Conservation (phyloP, 2,329 filamentous ascomycete genomes). For the Leptographium wingfieldii region DNA sequence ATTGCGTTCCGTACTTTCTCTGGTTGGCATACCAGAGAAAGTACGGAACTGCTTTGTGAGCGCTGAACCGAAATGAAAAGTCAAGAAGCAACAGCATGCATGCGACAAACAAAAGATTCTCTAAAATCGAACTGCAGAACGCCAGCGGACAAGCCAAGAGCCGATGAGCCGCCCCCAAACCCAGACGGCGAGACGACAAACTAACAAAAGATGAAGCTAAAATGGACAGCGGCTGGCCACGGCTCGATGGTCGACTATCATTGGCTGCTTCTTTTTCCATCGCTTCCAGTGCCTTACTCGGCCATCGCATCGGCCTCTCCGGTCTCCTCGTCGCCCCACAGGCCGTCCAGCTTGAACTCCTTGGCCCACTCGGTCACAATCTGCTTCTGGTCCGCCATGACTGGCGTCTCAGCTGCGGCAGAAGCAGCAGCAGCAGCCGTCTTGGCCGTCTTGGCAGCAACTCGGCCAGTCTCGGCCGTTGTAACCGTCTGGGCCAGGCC, state of each 20-base stretch:
- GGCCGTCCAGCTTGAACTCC: conserved; percentile 87
- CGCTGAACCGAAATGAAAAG: too few relatives aligned
- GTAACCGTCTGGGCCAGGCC: conserved; percentile 29
- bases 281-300: conserved; percentile 21
- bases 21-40: too few relatives aligned
- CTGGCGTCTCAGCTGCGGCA: conserved; percentile 23
- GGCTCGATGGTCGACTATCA: not conserved
- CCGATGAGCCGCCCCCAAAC: not conserved
- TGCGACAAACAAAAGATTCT: not conserved
- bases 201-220: not conserved
- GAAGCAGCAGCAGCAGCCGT: conserved; percentile 20
- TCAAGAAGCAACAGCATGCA: too few relatives aligned
- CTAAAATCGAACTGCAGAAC: not conserved
- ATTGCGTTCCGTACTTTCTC: not conserved
- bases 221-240: not conserved
- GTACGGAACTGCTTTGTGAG: too few relatives aligned
- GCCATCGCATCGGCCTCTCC: conserved; percentile 33
- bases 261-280: not conserved
- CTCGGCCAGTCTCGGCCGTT: conserved; percentile 14
- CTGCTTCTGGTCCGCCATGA: conserved; percentile 59
- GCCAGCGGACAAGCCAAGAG: not conserved
- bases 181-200: not conserved
- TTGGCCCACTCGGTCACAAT: conserved; percentile 88
- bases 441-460: not conserved
- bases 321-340: conserved; percentile 61